Evolutionary conservation across 805 yeast species (phyloP).

Genomic region (Hanseniaspora taiwanica): DNA sequence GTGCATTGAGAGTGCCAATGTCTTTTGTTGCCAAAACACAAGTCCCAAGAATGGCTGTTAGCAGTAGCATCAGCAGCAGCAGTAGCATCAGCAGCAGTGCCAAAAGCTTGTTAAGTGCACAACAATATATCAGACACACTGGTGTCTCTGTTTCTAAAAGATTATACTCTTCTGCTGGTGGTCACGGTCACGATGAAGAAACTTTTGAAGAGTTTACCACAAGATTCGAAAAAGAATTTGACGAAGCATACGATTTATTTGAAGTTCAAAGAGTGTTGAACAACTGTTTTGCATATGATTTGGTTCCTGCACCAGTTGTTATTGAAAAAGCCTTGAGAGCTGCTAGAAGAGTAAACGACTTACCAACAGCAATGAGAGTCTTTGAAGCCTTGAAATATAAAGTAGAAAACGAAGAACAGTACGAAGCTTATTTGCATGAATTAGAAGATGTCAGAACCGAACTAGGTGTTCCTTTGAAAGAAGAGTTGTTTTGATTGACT

Average conservation of each 20-base stretch:
- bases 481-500: constrained; percentile 39
- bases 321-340: constrained; percentile 93
- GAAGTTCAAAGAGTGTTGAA: constrained; percentile 90
- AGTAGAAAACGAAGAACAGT: constrained; percentile 89
- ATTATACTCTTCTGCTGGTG: constrained; percentile 51
- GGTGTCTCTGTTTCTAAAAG: constrained; percentile 30
- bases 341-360: constrained; percentile 97
- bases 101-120: no score
- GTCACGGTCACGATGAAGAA: constrained; percentile 58
- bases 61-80: constrained; percentile 3
- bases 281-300: constrained; percentile 96
- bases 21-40: constrained; percentile 7
- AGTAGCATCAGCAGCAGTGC: no score
- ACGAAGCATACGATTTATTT: constrained; percentile 77
- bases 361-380: constrained; percentile 96
- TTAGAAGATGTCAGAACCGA: constrained; percentile 83
- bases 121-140: neutral
- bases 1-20: constrained; percentile 4
- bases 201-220: constrained; percentile 87
- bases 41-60: constrained; percentile 3
- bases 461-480: constrained; percentile 86
- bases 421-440: constrained; percentile 91
- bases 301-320: constrained; percentile 96
- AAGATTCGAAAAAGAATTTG: constrained; percentile 91
- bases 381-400: constrained; percentile 94